Evolutionary conservation across 805 yeast genomes (phyloP), one percentile per base, ranked within the genome.

Genomic region (Ogataea nakhonphanomensis): DNA sequence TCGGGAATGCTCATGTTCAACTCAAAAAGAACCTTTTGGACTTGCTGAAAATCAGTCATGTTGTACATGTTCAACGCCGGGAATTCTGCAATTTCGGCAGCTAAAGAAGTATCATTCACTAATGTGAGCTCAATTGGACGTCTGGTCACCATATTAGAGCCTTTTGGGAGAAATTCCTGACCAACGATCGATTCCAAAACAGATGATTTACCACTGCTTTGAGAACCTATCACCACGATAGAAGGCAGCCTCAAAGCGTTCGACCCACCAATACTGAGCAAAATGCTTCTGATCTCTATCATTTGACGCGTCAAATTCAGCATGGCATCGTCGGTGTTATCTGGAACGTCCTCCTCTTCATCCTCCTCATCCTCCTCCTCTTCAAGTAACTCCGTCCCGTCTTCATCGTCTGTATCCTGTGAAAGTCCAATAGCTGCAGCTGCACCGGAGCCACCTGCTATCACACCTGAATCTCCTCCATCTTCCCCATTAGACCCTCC

Each of bases 101-200:
- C 88, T 31, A 59, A 53, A 30, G 71, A 71, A n/a, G 95, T 90
- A 3, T 95, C 79, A 58, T 93, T 90, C 7, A 93, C 82, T 35
- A 93, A 70, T 0, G 99, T 95, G 49, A 93, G 71, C 65, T 93
- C 99, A 33, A 93, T 91, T 1, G 99, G 99, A 53, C 99, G 76
- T 61, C 98, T 78, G 0, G 99, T 93, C 25, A 95, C 99, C 99
- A 93, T 95, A 59, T 95, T 93, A 30, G 87, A 78, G 24, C 99
- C 99, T 62, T 93, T 93, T 25, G 99, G 99, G 43, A 93, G 67
- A 52, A 93, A 93, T 59, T 93, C 97, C 53, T 86, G 95, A n/a
- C 99, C 99, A 5, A 93, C 99, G 43, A 93, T 85, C 6, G 96
- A 78, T 61, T 93, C 99, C 34, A 93, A 71, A 1, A 93, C 99